phyloP scores from a whole-genome alignment of 306 rosid genomes.

The Vigna nakashimae region DNA sequence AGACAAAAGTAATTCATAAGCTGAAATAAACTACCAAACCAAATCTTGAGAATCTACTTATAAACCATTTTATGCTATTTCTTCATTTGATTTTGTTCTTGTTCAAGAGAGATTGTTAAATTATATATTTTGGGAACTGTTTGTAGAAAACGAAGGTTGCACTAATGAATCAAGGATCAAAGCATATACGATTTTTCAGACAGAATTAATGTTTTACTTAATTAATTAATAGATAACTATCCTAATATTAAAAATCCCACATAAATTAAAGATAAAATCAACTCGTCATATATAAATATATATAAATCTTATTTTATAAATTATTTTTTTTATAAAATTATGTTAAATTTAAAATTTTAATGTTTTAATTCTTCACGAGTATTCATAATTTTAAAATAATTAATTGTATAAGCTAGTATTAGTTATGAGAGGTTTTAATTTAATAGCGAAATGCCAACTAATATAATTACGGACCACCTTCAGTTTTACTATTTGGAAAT shows the following conservation, averaged over 20 bases:
- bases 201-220: no score
- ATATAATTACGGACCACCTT: neutral
- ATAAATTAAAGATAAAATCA: no score
- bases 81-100: slow-evolving; percentile 34
- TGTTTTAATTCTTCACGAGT: no score
- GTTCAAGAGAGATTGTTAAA: neutral
- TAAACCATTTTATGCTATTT: slow-evolving; percentile 26
- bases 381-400: no score
- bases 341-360: no score
- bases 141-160: neutral
- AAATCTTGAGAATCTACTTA: slow-evolving; percentile 30
- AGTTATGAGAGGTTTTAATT: no score
- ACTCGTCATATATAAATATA: no score
- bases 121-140: slow-evolving; percentile 25
- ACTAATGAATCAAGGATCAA: neutral
- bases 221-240: no score
- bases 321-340: no score
- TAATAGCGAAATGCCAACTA: neutral
- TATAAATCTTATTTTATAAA: no score
- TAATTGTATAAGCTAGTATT: no score
- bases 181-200: neutral
- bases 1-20: slow-evolving; percentile 35
- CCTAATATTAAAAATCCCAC: no score
- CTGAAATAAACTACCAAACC: slow-evolving; percentile 32
- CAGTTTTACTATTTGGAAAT: neutral